phyloP scores from a whole-genome alignment of 352 stramenopile genomes.

The Paralagenidium karlingii region DNA sequence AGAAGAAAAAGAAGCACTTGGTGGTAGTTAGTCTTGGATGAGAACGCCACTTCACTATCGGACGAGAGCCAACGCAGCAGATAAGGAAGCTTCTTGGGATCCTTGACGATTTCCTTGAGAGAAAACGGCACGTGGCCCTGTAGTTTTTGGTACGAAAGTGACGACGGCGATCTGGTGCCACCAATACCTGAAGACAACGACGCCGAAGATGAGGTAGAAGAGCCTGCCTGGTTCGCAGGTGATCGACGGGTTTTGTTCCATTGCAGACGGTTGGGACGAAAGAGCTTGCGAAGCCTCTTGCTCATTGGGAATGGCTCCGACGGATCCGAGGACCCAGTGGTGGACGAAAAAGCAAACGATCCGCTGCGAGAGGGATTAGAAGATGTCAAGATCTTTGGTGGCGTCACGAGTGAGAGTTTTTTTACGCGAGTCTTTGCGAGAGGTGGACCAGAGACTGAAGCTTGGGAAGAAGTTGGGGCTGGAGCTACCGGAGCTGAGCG shows the following conservation, averaged over 20 bases:
- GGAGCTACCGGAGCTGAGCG: constrained; percentile 1
- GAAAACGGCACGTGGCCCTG: constrained; percentile 73
- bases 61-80: constrained; percentile 68
- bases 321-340: constrained; percentile 11
- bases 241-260: constrained; percentile 20
- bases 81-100: constrained; percentile 77
- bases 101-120: constrained; percentile 75
- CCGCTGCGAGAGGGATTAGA: background rate
- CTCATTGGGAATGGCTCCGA: constrained; percentile 56
- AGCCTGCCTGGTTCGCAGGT: background rate
- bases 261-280: constrained; percentile 43
- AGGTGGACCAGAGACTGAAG: constrained; percentile 13
- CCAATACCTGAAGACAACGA: background rate
- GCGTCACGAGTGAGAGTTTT: background rate
- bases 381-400: background rate
- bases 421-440: background rate
- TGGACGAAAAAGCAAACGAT: background rate
- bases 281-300: constrained; percentile 62
- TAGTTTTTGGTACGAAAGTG: constrained; percentile 53
- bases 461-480: constrained; percentile 9
- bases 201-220: background rate
- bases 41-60: constrained; percentile 11
- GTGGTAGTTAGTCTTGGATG: constrained; percentile 43
- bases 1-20: constrained; percentile 78
- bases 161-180: constrained; percentile 22